Base-by-base conservation (phyloP, 371 early-diverging fungal species). In the Mortierella sp. region DNA sequence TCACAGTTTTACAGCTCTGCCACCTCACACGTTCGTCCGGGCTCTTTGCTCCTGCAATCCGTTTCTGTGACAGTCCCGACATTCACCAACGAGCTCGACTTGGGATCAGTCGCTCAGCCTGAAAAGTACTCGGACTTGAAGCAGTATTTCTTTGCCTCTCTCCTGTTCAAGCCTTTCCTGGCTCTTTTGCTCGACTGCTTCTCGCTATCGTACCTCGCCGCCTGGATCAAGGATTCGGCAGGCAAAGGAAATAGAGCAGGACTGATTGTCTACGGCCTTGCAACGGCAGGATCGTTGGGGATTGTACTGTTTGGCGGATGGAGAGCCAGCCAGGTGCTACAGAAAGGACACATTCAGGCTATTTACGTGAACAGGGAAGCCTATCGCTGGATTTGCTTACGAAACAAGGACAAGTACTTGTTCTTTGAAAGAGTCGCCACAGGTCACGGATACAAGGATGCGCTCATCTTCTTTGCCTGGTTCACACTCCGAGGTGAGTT, bases 311-410 rank as follows among this genome's bases (percentile, higher is more conserved):
- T 49, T 53, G 74, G 74, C 13, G 63, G 67, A 0, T 73, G 74
- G 74, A 61, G 67, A 16, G 74, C 74, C 9, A 49, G 28, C 12
- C 57, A 48, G 49, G 60, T 58, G 2, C 24, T 73, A 29, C 57
- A 25, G 52, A 67, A 63, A n/a, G 52, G 56, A 13, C 63, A 67
- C 48, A 73, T 73, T 21, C 74, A 73, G 49, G 60, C 44, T 1
- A 73, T 73, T 31, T 73, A 63, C 63, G 74, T 73, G 40, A 73
- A 59, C 41, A 34, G 74, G 5, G 74, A 73, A 27, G 74, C 74
- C 37, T 73, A 73, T 25, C 67, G 74, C 13, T 73, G 67, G 67
- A 59, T 63, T 2, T 67, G 74, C 52, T 37, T 73, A 40, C 62
- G 48, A 4, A 54, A 44, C 44, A 28, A n/a, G 27, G 74, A 67